Evolutionary conservation across 2,329 filamentous ascomycete species (phyloP).

Genomic region (Cytospora paraplurivora): DNA sequence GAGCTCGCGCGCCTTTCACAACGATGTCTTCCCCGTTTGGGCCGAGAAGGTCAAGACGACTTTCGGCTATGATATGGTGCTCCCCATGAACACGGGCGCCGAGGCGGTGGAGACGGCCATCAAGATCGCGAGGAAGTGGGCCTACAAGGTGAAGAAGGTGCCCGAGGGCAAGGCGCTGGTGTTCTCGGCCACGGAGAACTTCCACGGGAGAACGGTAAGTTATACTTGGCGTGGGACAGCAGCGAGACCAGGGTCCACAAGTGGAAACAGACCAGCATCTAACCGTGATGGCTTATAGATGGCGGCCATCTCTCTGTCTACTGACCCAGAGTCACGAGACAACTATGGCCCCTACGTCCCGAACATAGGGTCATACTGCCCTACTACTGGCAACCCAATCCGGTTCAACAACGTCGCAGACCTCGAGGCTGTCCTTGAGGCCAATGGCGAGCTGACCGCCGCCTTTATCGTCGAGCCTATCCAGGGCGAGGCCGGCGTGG

Average conservation of each 20-base stretch:
- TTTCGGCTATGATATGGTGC: slow-evolving; percentile 96
- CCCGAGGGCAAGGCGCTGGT: slow-evolving; percentile 81
- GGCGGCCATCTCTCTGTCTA: slow-evolving; percentile 91
- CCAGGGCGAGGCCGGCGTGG: slow-evolving; percentile 95
- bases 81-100: slow-evolving; percentile 97
- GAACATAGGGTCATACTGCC: slow-evolving; percentile 76
- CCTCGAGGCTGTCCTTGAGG: slow-evolving; percentile 76
- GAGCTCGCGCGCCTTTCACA: slow-evolving; percentile 94
- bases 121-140: slow-evolving; percentile 97
- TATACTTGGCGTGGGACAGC: slow-evolving; percentile 17
- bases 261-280: slow-evolving; percentile 21
- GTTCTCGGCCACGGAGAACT: slow-evolving; percentile 86
- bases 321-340: slow-evolving; percentile 90
- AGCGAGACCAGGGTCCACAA: background rate
- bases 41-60: slow-evolving; percentile 86
- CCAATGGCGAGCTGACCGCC: slow-evolving; percentile 79
- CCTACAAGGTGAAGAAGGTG: slow-evolving; percentile 93
- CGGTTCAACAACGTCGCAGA: slow-evolving; percentile 85
- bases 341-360: slow-evolving; percentile 98
- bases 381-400: slow-evolving; percentile 75
- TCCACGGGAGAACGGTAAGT: slow-evolving; percentile 90
- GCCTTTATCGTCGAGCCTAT: slow-evolving; percentile 96
- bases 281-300: slow-evolving; percentile 56
- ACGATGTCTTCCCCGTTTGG: slow-evolving; percentile 96
- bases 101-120: slow-evolving; percentile 95